Conservation (phyloP, 169 alveolate genomes). For the Plasmodium gonderi region DNA sequence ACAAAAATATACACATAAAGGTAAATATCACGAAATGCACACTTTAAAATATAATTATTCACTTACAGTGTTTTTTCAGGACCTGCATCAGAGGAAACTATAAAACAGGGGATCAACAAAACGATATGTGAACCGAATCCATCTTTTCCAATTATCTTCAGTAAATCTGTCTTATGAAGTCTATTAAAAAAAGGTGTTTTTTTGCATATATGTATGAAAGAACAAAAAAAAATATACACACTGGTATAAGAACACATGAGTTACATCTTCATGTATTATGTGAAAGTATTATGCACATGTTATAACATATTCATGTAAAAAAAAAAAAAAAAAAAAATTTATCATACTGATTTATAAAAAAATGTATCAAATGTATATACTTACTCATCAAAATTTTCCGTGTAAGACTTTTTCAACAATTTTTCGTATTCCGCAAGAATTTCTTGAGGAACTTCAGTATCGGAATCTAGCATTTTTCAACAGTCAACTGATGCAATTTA, state of each 20-base stretch:
- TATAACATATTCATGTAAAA: not conserved
- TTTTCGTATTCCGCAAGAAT: constrained; percentile 61
- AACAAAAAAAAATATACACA: not conserved
- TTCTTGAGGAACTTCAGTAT: constrained; percentile 59
- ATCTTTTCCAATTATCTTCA: constrained; percentile 59
- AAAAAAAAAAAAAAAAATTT: not conserved
- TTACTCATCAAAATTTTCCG: constrained; percentile 74
- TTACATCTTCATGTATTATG: not conserved
- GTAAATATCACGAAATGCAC: not conserved
- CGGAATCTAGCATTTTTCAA: constrained; percentile 60
- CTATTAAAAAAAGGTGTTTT: not conserved
- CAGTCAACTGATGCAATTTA: not conserved
- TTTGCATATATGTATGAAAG: not conserved
- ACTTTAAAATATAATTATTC: not conserved
- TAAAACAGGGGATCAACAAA: constrained; percentile 59
- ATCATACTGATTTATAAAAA: not conserved
- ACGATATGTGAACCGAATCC: constrained; percentile 67
- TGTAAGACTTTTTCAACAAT: constrained; percentile 31
- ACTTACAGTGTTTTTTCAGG: constrained; percentile 71
- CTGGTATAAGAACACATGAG: not conserved
- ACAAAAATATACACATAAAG: not conserved
- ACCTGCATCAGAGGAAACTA: constrained; percentile 49
- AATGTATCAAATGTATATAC: not conserved
- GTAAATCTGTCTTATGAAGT: constrained; percentile 50
- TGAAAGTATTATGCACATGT: not conserved